Conservation (phyloP, 2,329 filamentous ascomycete species). For the Macrophomina tecta region DNA sequence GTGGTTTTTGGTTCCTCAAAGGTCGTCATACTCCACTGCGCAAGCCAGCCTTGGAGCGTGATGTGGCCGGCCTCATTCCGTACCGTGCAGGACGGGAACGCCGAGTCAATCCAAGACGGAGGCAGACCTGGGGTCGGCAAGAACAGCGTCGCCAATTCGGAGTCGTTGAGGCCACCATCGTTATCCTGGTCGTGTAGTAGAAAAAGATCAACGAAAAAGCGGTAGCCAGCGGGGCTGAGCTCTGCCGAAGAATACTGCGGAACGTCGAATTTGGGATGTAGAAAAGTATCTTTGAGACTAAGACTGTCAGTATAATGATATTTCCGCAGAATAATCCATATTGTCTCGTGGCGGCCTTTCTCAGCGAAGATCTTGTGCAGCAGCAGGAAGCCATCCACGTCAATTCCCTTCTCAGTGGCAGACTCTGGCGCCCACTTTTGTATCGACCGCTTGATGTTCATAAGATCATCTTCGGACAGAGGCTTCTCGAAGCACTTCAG, state of each 20-base stretch:
- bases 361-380: constrained; percentile 96
- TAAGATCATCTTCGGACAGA: constrained; percentile 78
- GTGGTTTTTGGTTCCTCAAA: constrained; percentile 96
- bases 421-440: constrained; percentile 69
- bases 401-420: constrained; percentile 73
- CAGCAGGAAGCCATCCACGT: constrained; percentile 81
- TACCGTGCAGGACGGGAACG: constrained; percentile 91
- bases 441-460: constrained; percentile 90
- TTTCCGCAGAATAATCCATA: constrained; percentile 94
- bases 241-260: constrained; percentile 91
- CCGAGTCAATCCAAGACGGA: constrained; percentile 82
- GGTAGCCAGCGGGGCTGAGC: constrained; percentile 89
- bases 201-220: constrained; percentile 97
- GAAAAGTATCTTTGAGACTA: constrained; percentile 86
- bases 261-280: constrained; percentile 93
- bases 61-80: constrained; percentile 95
- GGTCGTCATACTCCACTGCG: constrained; percentile 99
- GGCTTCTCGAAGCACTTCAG: constrained; percentile 89
- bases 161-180: constrained; percentile 87
- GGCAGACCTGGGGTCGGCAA: constrained; percentile 91
- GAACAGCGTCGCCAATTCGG: constrained; percentile 85
- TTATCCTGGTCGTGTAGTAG: constrained; percentile 96
- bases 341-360: constrained; percentile 96
- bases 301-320: constrained; percentile 97
- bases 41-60: constrained; percentile 95